Evolutionary conservation across 768 basidiomycete species (phyloP).

Genomic region (Mycena crocata): DNA sequence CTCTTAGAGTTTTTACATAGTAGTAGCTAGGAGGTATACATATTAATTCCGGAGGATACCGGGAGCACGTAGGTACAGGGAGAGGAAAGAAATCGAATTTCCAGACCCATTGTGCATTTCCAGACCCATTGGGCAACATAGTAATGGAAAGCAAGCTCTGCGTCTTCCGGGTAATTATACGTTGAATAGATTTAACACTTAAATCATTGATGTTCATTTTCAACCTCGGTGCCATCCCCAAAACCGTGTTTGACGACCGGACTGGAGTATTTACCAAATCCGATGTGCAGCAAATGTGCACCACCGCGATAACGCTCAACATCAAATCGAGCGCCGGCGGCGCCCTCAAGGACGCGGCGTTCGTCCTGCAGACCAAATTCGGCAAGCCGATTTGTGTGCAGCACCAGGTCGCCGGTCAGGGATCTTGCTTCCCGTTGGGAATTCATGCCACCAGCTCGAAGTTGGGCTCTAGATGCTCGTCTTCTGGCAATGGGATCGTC

Average conservation of each 20-base stretch:
- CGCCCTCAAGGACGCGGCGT: conserved; percentile 7
- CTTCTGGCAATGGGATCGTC: neutral
- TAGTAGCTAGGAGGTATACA: no score
- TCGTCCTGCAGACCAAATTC: conserved; percentile 18
- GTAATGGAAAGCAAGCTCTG: conserved; percentile 21
- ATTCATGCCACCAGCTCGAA: conserved; percentile 7
- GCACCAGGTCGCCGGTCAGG: conserved; percentile 14
- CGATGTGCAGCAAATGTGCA: conserved; percentile 18
- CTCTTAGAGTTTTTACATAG: no score
- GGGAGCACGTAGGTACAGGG: no score
- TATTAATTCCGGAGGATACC: no score
- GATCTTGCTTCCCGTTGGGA: conserved; percentile 14
- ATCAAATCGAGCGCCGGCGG: neutral
- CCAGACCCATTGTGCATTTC: no score
- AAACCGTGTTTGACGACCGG: conserved; percentile 17
- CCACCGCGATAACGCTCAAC: conserved; percentile 18
- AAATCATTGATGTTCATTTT: conserved; percentile 4
- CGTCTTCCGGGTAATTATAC: conserved; percentile 11
- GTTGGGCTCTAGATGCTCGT: neutral
- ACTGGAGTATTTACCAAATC: conserved; percentile 1
- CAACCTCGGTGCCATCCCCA: conserved; percentile 5
- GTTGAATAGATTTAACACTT: neutral
- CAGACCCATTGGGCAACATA: no score
- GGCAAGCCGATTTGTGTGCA: conserved; percentile 12
- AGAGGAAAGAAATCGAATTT: no score